A percentile compares a stretch with the other conserved stretches of the same genome.
phyloP scores from a whole-genome alignment of 2,329 filamentous ascomycete genomes.

The Aspergillus fijiensis region DNA sequence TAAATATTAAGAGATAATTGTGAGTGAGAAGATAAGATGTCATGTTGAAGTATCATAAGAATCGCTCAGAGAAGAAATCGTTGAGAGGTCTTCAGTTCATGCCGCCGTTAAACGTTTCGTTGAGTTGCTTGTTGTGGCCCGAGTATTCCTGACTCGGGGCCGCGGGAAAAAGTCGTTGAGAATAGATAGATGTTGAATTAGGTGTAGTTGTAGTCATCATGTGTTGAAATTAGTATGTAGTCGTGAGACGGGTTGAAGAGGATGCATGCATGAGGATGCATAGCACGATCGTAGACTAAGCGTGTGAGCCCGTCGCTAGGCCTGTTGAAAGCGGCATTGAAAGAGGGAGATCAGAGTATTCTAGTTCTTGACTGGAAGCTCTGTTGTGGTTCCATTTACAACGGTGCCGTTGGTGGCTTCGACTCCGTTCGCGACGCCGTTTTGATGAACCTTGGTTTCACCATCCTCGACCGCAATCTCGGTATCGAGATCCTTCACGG shows the following conservation, averaged over 20 bases:
- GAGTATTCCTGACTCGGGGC: conserved; percentile 6
- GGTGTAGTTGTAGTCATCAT: conserved; percentile 13
- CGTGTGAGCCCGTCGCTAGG: conserved; percentile 9
- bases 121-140: conserved; percentile 7
- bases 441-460: conserved; percentile 23
- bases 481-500: conserved; percentile 38
- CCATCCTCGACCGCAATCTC: conserved; percentile 26
- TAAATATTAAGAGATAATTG: background rate
- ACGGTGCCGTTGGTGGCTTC: conserved; percentile 13
- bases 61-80: conserved; percentile 43
- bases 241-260: conserved; percentile 16
- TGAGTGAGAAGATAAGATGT: conserved; percentile 21
- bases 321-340: background rate
- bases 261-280: background rate
- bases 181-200: conserved; percentile 38
- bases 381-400: conserved; percentile 19
- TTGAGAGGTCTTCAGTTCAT: conserved; percentile 44
- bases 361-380: conserved; percentile 27
- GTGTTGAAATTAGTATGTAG: conserved; percentile 18
- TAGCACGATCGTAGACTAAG: conserved; percentile 12
- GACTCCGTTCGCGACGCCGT: conserved; percentile 20
- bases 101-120: conserved; percentile 38
- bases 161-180: conserved; percentile 36
- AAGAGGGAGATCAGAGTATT: background rate
- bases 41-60: conserved; percentile 39